A percentile compares a stretch with the other conserved stretches of the same genome.
Conservation (phyloP, 805 yeast genomes). For the Starmera caribaea region DNA sequence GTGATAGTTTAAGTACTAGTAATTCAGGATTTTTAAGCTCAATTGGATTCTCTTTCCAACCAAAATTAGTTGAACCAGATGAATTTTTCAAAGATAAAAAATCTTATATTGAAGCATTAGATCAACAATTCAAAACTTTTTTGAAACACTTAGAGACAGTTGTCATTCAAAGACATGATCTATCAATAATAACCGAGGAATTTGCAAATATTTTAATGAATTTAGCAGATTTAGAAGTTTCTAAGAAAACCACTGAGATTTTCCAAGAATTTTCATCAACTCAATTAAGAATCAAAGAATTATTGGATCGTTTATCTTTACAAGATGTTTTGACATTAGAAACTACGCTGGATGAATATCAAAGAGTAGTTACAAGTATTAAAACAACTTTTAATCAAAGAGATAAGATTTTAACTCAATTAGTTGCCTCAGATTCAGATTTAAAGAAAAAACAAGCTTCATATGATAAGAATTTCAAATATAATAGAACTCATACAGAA, state of each 20-base stretch:
- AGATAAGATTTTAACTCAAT: conserved; percentile 39
- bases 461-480: conserved; percentile 34
- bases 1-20: conserved; percentile 37
- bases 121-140: conserved; percentile 59
- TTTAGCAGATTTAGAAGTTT: conserved; percentile 67
- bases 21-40: conserved; percentile 60
- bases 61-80: conserved; percentile 69
- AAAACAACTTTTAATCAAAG: conserved; percentile 69
- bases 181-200: conserved; percentile 61
- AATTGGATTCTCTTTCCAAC: conserved; percentile 55
- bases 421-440: conserved; percentile 41
- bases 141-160: conserved; percentile 66
- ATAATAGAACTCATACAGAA: conserved; percentile 50
- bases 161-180: conserved; percentile 65
- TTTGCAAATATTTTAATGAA: conserved; percentile 46
- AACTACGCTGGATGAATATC: conserved; percentile 79
- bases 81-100: conserved; percentile 65
- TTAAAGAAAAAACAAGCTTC: conserved; percentile 35
- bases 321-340: conserved; percentile 86
- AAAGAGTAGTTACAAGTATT: conserved; percentile 66
- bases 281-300: conserved; percentile 60
- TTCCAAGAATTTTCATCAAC: conserved; percentile 63
- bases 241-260: conserved; percentile 52
- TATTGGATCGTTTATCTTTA: conserved; percentile 66
- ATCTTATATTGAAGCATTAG: conserved; percentile 60